Evolutionary conservation across 352 stramenopile genomes (phyloP).

Genomic region (Globisporangium cystogenes): DNA sequence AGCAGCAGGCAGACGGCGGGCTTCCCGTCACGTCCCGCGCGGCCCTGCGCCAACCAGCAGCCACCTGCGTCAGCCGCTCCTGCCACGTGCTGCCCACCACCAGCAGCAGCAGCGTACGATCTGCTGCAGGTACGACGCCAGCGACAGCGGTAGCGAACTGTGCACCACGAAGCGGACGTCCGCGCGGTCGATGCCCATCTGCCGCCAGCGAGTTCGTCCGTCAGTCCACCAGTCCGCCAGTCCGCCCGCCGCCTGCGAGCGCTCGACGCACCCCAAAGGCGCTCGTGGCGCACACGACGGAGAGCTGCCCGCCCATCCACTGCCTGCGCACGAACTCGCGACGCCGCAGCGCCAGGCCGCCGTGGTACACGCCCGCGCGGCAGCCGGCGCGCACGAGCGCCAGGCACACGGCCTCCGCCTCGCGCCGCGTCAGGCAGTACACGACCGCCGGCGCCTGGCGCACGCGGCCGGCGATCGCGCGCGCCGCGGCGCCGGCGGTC

Average conservation of each 20-base stretch:
- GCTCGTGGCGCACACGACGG: constrained; percentile 72
- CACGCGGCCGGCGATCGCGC: constrained; percentile 39
- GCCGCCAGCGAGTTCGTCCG: neutral
- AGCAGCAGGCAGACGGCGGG: constrained; percentile 47
- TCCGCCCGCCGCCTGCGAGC: neutral
- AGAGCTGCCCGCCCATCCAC: constrained; percentile 72
- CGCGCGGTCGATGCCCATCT: constrained; percentile 79
- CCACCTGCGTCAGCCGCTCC: neutral
- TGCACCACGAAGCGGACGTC: constrained; percentile 79
- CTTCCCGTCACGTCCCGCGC: constrained; percentile 59
- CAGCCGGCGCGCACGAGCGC: constrained; percentile 44
- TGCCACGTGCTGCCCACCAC: neutral
- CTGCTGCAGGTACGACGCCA: constrained; percentile 71
- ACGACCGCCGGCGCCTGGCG: constrained; percentile 42
- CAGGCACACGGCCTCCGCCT: constrained; percentile 56
- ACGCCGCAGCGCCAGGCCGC: constrained; percentile 41
- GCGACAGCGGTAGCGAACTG: constrained; percentile 55
- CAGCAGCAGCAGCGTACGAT: constrained; percentile 35
- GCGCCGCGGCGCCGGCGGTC: constrained; percentile 10
- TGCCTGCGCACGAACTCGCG: constrained; percentile 72
- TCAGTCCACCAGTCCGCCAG: neutral
- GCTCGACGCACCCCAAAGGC: constrained; percentile 56
- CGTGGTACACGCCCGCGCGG: constrained; percentile 66
- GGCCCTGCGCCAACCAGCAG: constrained; percentile 28
- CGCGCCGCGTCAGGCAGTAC: constrained; percentile 69